These are phyloP conservation scores for Graphium sp. DNA, from an alignment of 2,329 filamentous ascomycete genomes.

Conservation along the genomic window DNA sequence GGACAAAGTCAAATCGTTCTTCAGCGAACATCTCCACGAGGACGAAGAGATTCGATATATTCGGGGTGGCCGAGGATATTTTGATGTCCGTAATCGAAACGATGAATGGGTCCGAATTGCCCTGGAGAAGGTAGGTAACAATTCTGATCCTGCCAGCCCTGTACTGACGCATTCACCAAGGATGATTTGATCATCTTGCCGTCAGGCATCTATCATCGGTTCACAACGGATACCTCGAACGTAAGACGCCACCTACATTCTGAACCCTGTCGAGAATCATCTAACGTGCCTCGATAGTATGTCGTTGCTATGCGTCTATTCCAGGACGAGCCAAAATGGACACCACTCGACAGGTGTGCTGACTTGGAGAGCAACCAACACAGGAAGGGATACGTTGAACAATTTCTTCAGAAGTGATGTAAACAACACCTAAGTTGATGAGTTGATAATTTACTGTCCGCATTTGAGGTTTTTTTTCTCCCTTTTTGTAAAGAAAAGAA, in stretches of 20 bases:
- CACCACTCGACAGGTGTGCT: conserved; percentile 63
- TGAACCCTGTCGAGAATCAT: no score
- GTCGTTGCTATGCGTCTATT: conserved; percentile 93
- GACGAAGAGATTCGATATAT: conserved; percentile 98
- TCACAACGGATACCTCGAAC: conserved; percentile 84
- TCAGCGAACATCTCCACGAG: conserved; percentile 90
- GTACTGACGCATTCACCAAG: conserved; percentile 9
- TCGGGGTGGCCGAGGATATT: conserved; percentile 73
- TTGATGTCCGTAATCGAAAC: conserved; percentile 70
- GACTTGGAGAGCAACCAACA: conserved; percentile 67
- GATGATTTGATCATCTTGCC: conserved; percentile 86
- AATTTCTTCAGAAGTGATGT: conserved; percentile 18
- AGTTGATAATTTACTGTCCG: neutral
- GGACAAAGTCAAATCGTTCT: conserved; percentile 85
- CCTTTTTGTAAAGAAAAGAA: neutral
- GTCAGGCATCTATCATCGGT: conserved; percentile 90
- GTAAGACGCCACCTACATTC: conserved; percentile 34
- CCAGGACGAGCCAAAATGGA: conserved; percentile 98
- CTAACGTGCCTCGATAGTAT: conserved; percentile 39
- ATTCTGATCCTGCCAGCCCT: neutral
- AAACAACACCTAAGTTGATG: neutral
- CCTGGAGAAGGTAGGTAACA: conserved; percentile 51
- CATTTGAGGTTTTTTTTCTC: neutral
- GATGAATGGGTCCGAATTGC: conserved; percentile 83
- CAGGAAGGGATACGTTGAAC: conserved; percentile 58